These are phyloP conservation scores for Cryptococcus sp. DNA, from an alignment of 1,284 basidiomycete species.

Conservation along the genomic window DNA sequence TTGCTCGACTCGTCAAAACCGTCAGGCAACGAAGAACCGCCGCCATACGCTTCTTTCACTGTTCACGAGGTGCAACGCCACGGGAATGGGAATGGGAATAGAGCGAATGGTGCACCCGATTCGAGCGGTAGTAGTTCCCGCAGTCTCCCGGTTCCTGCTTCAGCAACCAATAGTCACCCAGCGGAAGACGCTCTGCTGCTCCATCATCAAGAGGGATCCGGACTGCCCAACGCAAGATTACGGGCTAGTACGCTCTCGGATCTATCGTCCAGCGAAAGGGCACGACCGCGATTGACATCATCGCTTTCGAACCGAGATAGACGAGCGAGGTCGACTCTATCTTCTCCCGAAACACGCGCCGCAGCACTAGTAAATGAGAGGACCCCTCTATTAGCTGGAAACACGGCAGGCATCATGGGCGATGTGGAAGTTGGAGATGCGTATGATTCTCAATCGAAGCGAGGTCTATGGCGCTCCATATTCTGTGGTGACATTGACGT, in stretches of 20 bases:
- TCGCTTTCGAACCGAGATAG: conserved; percentile 2
- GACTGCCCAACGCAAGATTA: conserved; percentile 9
- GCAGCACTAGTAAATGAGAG: conserved; percentile 24
- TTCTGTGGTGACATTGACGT: conserved; percentile 37
- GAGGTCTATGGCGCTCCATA: conserved; percentile 31
- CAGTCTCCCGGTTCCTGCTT: too few relatives aligned
- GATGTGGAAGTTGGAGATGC: neutral
- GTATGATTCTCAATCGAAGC: conserved; percentile 1
- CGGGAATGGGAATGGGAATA: neutral
- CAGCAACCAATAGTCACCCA: too few relatives aligned
- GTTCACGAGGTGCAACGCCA: neutral
- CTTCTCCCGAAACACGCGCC: conserved; percentile 5
- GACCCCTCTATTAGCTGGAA: conserved; percentile 29
- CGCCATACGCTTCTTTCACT: conserved; percentile 42
- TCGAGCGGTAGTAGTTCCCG: neutral
- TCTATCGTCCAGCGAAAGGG: neutral
- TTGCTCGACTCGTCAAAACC: conserved; percentile 42
- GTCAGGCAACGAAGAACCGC: conserved; percentile 38
- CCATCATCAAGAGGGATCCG: neutral
- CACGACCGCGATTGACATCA: conserved; percentile 14
- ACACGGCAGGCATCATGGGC: neutral
- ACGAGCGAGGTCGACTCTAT: conserved; percentile 8
- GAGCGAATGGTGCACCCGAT: neutral
- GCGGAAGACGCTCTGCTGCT: neutral
- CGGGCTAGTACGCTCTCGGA: conserved; percentile 30